Evolutionary conservation across 768 basidiomycete species (phyloP), one percentile per base, ranked within the genome.

Genomic region (Russula griseocarnosa): DNA sequence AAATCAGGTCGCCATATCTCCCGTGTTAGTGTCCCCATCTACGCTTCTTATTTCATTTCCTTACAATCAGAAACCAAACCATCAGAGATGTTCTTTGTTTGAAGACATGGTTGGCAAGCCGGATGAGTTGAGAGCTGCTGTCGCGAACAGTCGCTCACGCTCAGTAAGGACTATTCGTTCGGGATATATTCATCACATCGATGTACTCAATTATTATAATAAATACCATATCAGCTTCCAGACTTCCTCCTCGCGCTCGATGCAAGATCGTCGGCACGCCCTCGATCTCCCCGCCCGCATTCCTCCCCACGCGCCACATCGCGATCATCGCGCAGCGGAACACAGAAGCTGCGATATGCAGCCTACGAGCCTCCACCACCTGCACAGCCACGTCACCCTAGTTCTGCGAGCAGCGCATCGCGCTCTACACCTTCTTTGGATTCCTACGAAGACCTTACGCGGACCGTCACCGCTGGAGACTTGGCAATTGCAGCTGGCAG

Each of bases 61-160:
- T 52, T 11, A 52, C 8, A n/a, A 20, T 13, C 46, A 58, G 60
- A 49, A 36, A 61, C 32, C 44, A 56, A 40, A 60, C 32, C 46
- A 56, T 38, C 69, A 92, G 90, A 82, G 90, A 60, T 91, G 88
- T 69, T 78, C 82, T 28, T 85, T 89, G 71, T 91, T 92, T 70
- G 67, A 84, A 34, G 75, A 74, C 13, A 73, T 88, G 18, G 76
- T 75, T 8, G 70, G 73, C 22, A 75, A 86, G 59, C 80, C 76
- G 66, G 72, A 76, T 11, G 65, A 75, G 6, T 78, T 92, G 22
- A 64, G 72, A 22, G 73, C 78, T 14, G 79, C 87, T 54, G 69
- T 87, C 46, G 72, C 76, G 3, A 75, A 71, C n/a, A 79, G 83
- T 32, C 71, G 73, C 44, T 83, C 86, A 2, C 76, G 82, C 56